Base-by-base conservation (phyloP, 179 eudicot genomes). In the Beta corolliflora region DNA sequence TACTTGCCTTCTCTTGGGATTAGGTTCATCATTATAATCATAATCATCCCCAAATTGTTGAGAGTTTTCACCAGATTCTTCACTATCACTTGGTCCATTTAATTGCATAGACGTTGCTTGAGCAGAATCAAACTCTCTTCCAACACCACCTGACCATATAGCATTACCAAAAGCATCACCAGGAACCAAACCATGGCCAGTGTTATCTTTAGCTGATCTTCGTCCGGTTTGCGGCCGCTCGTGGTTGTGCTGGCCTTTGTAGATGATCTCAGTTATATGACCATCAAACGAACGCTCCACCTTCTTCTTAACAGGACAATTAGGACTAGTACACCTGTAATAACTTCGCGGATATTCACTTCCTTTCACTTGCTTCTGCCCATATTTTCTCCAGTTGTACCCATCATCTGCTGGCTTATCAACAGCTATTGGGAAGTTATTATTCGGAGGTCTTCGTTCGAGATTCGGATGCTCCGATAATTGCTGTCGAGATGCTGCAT, bases 331-430 rank as follows among this genome's bases (percentile, higher is more conserved):
- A 71, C 90, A 88, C 54, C 82, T 80, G 65, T 88, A 88, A 21
- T 88, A 88, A 50, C 90, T 86, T 56, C 90, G 64, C 11, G 88
- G 90, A 48, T 84, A 88, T 54, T 88, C 90, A 54, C 90, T 88
- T 6, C 88, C 90, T 80, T 86, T 88, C 23, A 86, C 87, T 66
- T 85, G 87, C 65, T 88, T 88, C 29, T 88, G 90, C 7, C 90
- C 90, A 15, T 88, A 88, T 23, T 88, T 88, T 63, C 90, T 79
- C 90, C 90, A 86, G 66, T 88, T 88, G 78, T 79, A 88, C n/a
- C 90, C 90, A 15, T 88, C 90, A 78, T 85, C 88, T 9, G 85
- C 84, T 25, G 90, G 88, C 70, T 84, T 88, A 53, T 84, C 90
- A 7, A 88, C 88, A 1, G 86, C 73, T 8, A 65, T 71, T 3